Conservation (phyloP, 371 early-diverging fungal species). For the Apophysomyces sp. region DNA sequence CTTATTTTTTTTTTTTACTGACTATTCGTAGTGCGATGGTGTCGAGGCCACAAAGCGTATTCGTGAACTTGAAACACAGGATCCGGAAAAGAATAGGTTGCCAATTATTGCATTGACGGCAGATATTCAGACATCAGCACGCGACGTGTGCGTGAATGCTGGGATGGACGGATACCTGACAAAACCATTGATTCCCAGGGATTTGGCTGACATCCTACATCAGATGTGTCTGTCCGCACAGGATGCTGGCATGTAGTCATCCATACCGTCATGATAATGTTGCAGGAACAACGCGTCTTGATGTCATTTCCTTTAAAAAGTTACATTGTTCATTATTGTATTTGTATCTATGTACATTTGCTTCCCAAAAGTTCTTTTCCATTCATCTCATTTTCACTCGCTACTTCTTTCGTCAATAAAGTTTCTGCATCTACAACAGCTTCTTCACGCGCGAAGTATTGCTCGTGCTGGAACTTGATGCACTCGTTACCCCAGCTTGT, state of each 20-base stretch:
- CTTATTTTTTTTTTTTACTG: not conserved
- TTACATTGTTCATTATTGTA: not conserved
- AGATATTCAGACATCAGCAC: slow-evolving; percentile 54
- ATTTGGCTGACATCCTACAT: slow-evolving; percentile 31
- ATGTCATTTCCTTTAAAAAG: not conserved
- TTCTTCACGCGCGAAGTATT: slow-evolving; percentile 20
- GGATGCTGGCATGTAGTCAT: not conserved
- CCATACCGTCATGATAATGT: not conserved
- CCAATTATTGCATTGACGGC: slow-evolving; percentile 63
- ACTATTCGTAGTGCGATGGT: slow-evolving; percentile 46
- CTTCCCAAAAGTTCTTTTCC: not conserved
- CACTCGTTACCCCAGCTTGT: slow-evolving; percentile 80
- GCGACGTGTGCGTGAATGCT: slow-evolving; percentile 49
- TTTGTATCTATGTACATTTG: slow-evolving; percentile 2
- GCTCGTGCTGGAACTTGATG: slow-evolving; percentile 56
- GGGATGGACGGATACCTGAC: slow-evolving; percentile 66
- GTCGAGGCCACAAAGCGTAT: slow-evolving; percentile 57
- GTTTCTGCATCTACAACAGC: not conserved
- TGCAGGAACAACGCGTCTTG: not conserved
- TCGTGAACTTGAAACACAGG: slow-evolving; percentile 30
- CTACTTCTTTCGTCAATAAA: not conserved
- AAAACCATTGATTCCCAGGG: slow-evolving; percentile 54
- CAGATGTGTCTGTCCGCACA: slow-evolving; percentile 12
- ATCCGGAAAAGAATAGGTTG: slow-evolving; percentile 23
- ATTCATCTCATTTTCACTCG: not conserved